phyloP scores from a whole-genome alignment of 2,329 filamentous ascomycete species.

The Bipolaris bicolor region DNA sequence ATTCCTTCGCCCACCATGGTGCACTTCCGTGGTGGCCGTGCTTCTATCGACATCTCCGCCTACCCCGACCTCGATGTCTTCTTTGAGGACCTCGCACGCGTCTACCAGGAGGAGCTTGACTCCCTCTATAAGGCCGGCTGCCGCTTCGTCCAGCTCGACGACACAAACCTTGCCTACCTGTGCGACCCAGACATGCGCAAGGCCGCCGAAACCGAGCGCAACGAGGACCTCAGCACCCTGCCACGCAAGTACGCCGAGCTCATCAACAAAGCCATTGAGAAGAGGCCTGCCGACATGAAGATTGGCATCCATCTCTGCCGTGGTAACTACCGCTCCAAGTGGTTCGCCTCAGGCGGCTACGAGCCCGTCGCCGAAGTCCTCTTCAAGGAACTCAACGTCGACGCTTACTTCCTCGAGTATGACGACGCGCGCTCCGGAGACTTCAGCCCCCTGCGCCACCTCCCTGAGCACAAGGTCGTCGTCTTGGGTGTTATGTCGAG shows the following conservation, averaged over 20 bases:
- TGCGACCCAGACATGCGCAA: constrained; percentile 63
- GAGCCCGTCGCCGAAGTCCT: constrained; percentile 64
- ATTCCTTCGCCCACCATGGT: constrained; percentile 66
- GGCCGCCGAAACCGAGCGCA: constrained; percentile 57
- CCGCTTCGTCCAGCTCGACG: constrained; percentile 64
- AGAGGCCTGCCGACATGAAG: constrained; percentile 61
- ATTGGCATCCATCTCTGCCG: constrained; percentile 64
- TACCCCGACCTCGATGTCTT: constrained; percentile 63
- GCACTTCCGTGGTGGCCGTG: constrained; percentile 63
- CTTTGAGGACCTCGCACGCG: constrained; percentile 62
- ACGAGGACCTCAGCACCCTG: constrained; percentile 57
- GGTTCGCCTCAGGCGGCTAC: constrained; percentile 65
- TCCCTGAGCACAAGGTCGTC: constrained; percentile 62
- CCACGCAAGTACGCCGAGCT: constrained; percentile 60
- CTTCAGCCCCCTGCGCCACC: constrained; percentile 61
- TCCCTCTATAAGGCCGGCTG: constrained; percentile 62
- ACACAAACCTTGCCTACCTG: constrained; percentile 66
- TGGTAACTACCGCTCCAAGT: constrained; percentile 63
- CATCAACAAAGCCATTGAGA: constrained; percentile 61
- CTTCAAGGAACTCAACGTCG: constrained; percentile 63
- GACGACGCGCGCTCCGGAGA: constrained; percentile 63
- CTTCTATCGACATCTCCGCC: constrained; percentile 59
- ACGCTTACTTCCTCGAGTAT: constrained; percentile 66
- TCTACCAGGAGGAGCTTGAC: constrained; percentile 62
- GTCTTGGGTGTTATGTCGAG: constrained; percentile 62